Percentiles rank a stretch among this genome's conserved stretches.
These are phyloP conservation scores for Rubia yunnanensis DNA, from an alignment of 257 asterid genomes.

Conservation along the genomic window DNA sequence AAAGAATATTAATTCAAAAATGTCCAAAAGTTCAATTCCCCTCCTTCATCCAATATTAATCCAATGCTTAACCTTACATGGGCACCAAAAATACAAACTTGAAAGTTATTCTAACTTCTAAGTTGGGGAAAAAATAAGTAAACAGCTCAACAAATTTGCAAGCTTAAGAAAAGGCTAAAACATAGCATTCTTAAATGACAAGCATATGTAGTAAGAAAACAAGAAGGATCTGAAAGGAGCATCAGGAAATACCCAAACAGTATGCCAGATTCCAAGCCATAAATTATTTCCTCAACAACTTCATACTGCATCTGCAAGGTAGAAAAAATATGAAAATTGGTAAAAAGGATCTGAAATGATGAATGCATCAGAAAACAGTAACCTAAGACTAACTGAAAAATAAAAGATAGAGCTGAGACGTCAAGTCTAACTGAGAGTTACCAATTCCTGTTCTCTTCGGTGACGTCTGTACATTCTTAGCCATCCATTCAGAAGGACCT, in stretches of 20 bases:
- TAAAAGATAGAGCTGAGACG: not conserved
- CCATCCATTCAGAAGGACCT: constrained; percentile 95
- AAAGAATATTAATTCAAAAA: too few species aligned
- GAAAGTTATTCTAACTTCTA: not conserved
- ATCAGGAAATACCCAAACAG: constrained; percentile 63
- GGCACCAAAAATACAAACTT: not conserved
- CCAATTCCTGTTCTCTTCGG: constrained; percentile 95
- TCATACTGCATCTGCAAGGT: constrained; percentile 84
- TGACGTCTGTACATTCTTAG: constrained; percentile 81
- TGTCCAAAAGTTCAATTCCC: not conserved
- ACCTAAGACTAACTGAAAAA: not conserved
- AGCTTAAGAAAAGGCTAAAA: not conserved
- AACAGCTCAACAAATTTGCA: not conserved
- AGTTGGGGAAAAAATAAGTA: not conserved
- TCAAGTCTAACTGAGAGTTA: constrained; percentile 16
- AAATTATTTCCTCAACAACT: constrained; percentile 90
- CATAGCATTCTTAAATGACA: not conserved
- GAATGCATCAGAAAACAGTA: not conserved
- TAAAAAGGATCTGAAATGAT: constrained; percentile 13
- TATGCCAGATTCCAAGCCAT: constrained; percentile 94
- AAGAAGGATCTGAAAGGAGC: not conserved
- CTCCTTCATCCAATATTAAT: not conserved
- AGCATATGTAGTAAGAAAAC: not conserved
- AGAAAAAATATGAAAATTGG: constrained; percentile 15
- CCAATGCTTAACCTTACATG: not conserved